Evolutionary conservation across 2,329 filamentous ascomycete species (phyloP), one percentile per base, ranked within the genome.

Genomic region (Fusarium begoniae): DNA sequence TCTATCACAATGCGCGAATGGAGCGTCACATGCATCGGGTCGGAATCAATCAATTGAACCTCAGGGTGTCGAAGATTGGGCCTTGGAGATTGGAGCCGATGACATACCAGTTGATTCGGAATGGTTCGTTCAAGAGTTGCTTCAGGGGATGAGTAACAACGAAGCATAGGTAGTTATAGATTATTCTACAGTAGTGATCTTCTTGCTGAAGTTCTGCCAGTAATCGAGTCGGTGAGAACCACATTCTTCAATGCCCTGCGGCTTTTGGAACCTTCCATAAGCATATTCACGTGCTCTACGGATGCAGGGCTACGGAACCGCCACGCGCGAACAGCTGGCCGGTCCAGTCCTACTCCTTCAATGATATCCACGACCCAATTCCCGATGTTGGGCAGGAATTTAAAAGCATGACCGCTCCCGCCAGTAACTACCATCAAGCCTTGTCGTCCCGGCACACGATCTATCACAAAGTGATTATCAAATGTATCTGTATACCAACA

Each of bases 401-500:
- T 72, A 20, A 72, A 72, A 12, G 66, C 66, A 40, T 72, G 69
- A 5, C 66, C 66, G 15, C 69, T 70, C 6, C 69, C 69, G 3
- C 61, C 66, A 1, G 69, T 72, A 6, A 56, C 69, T 4, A 70
- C 66, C 66, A 72, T 72, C 12, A 72, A 32, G 6, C 69, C 66
- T 32, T 30, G 8, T 6, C 38, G 50, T 11, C 37, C 32, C 20
- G 69, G 69, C 12, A 70, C 62, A 32, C 45, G 64, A 40, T 72
- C 62, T 22, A 72, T 58, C 10, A 72, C 58, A 20, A 72, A 72
- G 48, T 72, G 69, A 28, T 72, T 72, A 26, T 70, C 69, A 41
- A 70, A 69, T 11, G 69, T 66, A 63, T 72, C 66, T 20, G 69
- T 72, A 40, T 72, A 72, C 66, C 69, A 90, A 80, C 90, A 91